Evolutionary conservation across 2,329 filamentous ascomycete species (phyloP).

Genomic region (Fusarium sambucinum): DNA sequence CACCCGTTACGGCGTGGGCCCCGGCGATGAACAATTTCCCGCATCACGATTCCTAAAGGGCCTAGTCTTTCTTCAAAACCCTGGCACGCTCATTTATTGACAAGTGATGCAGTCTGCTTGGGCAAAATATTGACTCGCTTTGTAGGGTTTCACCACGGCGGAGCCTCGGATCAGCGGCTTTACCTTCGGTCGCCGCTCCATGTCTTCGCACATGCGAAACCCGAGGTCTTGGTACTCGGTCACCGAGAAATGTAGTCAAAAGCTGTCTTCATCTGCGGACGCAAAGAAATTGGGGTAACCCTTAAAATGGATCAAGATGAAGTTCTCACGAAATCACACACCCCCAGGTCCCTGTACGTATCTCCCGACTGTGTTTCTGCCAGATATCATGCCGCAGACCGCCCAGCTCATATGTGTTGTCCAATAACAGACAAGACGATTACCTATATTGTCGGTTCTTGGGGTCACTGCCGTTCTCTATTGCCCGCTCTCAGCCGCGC

Average conservation of each 20-base stretch:
- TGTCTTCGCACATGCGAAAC: conserved; percentile 44
- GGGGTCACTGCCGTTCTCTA: not conserved
- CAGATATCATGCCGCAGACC: conserved; percentile 40
- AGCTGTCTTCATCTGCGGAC: conserved; percentile 17
- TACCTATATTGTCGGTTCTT: conserved; percentile 34
- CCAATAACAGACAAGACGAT: conserved; percentile 40
- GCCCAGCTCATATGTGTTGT: conserved; percentile 26
- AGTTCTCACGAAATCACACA: conserved; percentile 36
- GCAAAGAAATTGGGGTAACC: conserved; percentile 38
- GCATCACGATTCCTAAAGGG: conserved; percentile 41
- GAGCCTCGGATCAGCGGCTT: conserved; percentile 48
- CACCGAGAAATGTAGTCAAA: conserved; percentile 35
- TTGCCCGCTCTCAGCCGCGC: conserved; percentile 34
- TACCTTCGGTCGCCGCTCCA: conserved; percentile 46
- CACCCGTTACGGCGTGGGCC: conserved; percentile 40
- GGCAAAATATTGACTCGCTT: conserved; percentile 34
- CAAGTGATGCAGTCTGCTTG: conserved; percentile 37
- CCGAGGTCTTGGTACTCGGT: conserved; percentile 45
- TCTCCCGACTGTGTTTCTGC: conserved; percentile 39
- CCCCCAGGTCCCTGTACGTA: conserved; percentile 20
- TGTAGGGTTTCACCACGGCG: conserved; percentile 17
- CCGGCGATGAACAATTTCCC: conserved; percentile 46
- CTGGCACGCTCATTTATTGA: conserved; percentile 39
- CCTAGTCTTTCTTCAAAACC: conserved; percentile 32
- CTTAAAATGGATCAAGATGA: conserved; percentile 32